Percentiles rank a stretch among this genome's conserved stretches.
phyloP scores from a whole-genome alignment of 768 basidiomycete genomes.

The Podaxis pistillaris region DNA sequence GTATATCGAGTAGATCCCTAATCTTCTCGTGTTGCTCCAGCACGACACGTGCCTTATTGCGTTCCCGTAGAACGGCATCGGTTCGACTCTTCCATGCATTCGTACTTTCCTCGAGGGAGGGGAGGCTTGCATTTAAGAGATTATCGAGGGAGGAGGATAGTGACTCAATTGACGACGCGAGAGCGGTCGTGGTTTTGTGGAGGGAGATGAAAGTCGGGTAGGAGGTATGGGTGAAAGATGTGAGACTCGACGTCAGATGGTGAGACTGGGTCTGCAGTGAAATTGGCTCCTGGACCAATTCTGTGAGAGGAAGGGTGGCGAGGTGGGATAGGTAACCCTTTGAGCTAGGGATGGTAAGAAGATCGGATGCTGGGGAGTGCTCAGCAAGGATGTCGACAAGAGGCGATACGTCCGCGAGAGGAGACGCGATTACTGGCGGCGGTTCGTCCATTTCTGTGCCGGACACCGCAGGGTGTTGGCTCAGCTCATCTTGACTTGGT shows the following conservation, averaged over 20 bases:
- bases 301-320: constrained; percentile 60
- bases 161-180: constrained; percentile 69
- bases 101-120: constrained; percentile 73
- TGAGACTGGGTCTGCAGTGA: constrained; percentile 80
- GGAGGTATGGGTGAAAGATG: constrained; percentile 85
- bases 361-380: constrained; percentile 21
- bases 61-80: constrained; percentile 70
- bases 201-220: constrained; percentile 92
- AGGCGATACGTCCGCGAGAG: constrained; percentile 28
- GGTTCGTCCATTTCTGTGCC: constrained; percentile 10
- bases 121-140: constrained; percentile 66
- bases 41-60: constrained; percentile 78
- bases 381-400: constrained; percentile 32
- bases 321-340: constrained; percentile 64
- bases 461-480: too few species aligned
- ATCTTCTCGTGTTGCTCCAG: constrained; percentile 94
- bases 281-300: constrained; percentile 72
- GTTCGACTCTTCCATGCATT: constrained; percentile 70
- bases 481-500: too few species aligned
- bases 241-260: constrained; percentile 85
- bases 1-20: constrained; percentile 87
- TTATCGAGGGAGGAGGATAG: constrained; percentile 72
- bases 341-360: constrained; percentile 27
- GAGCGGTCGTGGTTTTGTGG: constrained; percentile 73
- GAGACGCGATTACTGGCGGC: constrained; percentile 23